Evolutionary conservation across 106 monocot species (phyloP), one percentile per base, ranked within the genome.

Genomic region (Cymbidium sinense): DNA sequence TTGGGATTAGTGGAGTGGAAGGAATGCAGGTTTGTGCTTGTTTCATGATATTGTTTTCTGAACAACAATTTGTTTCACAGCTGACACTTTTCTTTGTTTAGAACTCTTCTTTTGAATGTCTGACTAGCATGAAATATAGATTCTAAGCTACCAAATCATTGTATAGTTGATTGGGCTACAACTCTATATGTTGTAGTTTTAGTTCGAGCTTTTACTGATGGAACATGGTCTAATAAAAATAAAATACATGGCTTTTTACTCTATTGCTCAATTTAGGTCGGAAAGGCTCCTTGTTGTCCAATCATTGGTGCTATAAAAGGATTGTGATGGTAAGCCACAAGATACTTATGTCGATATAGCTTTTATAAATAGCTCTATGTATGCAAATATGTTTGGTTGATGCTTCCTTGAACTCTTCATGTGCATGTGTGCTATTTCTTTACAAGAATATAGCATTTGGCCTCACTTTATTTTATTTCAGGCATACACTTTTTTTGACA

Each of bases 351-450:
- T 11, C 0, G 21, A 5, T 12, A 28, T 31, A 41, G 37, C 3
- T 4, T 33, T 34, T 70, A 70, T 34, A 5, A n/a, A 23, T 8
- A 70, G 19, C 15, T n/a, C n/a, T n/a, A n/a, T n/a, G n/a, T n/a
- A 17, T 82, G 19, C 2, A 6, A 52, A 34, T 43, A 33, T 30
- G 50, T 77, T 54, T 19, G 7, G 2, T 20, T 43, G 20, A 15
- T 67, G 25, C 11, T 21, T 23, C n/a, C 12, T n/a, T n/a, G n/a
- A n/a, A n/a, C n/a, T n/a, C n/a, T n/a, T n/a, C n/a, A n/a, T n/a
- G n/a, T n/a, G n/a, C 87, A 92, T 89, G 78, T 93, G 20, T 93
- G 92, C 64, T 93, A 93, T 74, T 93, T 93, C 83, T 89, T 93
- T 93, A 93, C 87, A 93, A 93, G 87, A 93, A 93, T 64, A 83